Conservation (phyloP, 1,284 basidiomycete genomes). For the Tylopilus sp. region DNA sequence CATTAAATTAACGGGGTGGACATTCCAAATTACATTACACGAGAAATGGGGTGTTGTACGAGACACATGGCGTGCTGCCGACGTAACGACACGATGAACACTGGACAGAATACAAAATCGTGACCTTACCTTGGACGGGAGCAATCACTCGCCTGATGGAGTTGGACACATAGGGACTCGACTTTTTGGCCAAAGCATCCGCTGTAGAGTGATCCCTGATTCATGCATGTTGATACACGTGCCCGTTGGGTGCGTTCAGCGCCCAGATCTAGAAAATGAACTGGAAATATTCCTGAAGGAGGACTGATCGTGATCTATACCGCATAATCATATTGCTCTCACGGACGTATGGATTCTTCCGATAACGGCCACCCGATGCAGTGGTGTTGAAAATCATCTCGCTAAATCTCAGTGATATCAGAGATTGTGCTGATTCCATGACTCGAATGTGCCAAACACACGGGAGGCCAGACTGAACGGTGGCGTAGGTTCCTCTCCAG, state of each 20-base stretch:
- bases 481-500: constrained; percentile 2
- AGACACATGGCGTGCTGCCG: constrained; percentile 19
- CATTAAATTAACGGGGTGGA: constrained; percentile 18
- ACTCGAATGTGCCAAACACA: constrained; percentile 10
- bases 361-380: constrained; percentile 21
- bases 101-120: constrained; percentile 4
- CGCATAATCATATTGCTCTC: constrained; percentile 29
- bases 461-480: constrained; percentile 2
- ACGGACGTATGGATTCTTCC: constrained; percentile 26
- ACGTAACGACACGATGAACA: constrained; percentile 25
- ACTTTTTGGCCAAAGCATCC: constrained; percentile 6
- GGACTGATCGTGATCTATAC: constrained; percentile 26
- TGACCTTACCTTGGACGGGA: constrained; percentile 19
- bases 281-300: constrained; percentile 19
- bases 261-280: constrained; percentile 26
- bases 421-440: constrained; percentile 22
- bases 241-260: constrained; percentile 16
- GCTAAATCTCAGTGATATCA: constrained; percentile 25
- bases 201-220: constrained; percentile 8
- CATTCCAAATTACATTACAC: constrained; percentile 19
- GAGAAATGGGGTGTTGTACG: constrained; percentile 9
- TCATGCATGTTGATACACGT: constrained; percentile 28
- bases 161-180: constrained; percentile 15
- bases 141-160: constrained; percentile 14
- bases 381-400: constrained; percentile 24